phyloP scores from a whole-genome alignment of 2,329 filamentous ascomycete genomes.

The Neurospora sp. region DNA sequence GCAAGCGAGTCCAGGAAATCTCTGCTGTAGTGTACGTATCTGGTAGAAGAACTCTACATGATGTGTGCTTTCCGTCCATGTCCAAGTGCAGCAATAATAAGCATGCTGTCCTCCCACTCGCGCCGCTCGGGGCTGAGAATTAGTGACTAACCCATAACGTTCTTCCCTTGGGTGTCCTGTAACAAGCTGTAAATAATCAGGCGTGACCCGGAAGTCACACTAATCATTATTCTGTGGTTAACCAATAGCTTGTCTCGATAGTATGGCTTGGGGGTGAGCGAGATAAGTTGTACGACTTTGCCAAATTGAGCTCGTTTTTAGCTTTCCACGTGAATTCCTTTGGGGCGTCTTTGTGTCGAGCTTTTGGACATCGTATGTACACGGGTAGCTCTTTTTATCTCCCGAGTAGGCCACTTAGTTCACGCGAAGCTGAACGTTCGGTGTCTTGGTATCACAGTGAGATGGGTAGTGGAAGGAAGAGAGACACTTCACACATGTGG shows the following conservation, averaged over 20 bases:
- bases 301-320: neutral
- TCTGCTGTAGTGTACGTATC: neutral
- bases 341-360: neutral
- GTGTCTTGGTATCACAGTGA: neutral
- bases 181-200: neutral
- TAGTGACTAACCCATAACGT: neutral
- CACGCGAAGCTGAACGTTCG: neutral
- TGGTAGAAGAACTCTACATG: neutral
- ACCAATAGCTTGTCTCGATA: neutral
- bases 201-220: neutral
- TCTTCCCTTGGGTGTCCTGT: neutral
- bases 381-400: neutral
- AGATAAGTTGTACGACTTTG: neutral
- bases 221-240: neutral
- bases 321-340: neutral
- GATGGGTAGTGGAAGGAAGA: neutral
- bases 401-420: neutral
- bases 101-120: neutral
- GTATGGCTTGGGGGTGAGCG: neutral
- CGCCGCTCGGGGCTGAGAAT: neutral
- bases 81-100: neutral
- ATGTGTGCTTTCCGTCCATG: neutral
- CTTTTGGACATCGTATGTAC: neutral
- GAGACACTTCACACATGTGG: neutral
- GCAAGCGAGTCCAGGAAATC: neutral